Evolutionary conservation across 2,329 filamentous ascomycete species (phyloP), one percentile per base, ranked within the genome.

Genomic region (Penicillium sp.): DNA sequence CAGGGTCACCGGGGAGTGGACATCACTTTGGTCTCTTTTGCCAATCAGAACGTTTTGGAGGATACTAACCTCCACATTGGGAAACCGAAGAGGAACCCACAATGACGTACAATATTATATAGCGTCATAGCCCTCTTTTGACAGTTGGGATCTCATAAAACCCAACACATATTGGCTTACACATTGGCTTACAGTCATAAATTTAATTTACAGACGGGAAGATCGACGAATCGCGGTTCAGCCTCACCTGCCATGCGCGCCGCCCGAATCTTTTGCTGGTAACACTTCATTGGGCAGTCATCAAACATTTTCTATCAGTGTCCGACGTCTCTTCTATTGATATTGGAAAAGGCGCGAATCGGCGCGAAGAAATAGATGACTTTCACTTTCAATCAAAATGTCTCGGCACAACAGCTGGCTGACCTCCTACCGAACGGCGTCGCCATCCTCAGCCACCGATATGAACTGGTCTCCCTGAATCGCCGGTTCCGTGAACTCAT

Each of bases 361-460:
- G 9, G 26, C 14, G 20, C 29, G 2, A 31, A 29, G 22, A 29
- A 46, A 29, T 46, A 35, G 16, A 56, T 56, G 43, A 31, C 53
- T 20, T 45, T 50, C 34, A 37, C 32, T 44, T 59, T 60, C 35
- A 35, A 35, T 20, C 20, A 31, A 14, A 52, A 55, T 29, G 39
- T 55, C 18, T 61, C 65, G 8, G 66, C 66, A 13, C 61, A 69
- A 38, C 57, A 69, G 50, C 61, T 69, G 40, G 66, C 64, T n/a
- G 63, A 69, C 47, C 60, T 66, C 1, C 50, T 69, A 4, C 67
- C 67, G 6, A 60, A 50, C 34, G 65, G 65, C 5, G 26, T 69
- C 18, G 66, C 61, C 1, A 60, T 69, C 22, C 47, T 68, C 37
- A 61, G 63, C 46, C 34, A 59, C 18, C 40, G 42, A 46, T 61